Base-by-base conservation (phyloP, 495 filamentous ascomycete species). In the Lophium mytilinum region DNA sequence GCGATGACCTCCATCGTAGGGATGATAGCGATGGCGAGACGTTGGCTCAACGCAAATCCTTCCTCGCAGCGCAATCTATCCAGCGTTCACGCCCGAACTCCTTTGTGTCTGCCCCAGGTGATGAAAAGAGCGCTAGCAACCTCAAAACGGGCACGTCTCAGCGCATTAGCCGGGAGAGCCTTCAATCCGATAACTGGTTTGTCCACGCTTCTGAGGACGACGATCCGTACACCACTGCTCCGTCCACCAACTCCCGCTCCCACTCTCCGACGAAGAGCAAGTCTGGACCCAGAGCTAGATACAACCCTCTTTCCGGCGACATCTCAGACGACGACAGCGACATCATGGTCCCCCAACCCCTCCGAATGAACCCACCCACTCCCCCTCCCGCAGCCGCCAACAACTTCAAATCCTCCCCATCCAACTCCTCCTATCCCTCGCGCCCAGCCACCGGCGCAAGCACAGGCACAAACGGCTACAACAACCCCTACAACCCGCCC, bases 281-380 rank as follows among this genome's bases (percentile, higher is more conserved):
- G 43, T 15, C 8, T 30, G 39, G 18, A 12, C 45, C 34, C 18
- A 40, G 40, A 21, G 39, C 11, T 41, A 43, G 52, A 6, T 61
- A 58, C 46, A 64, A 56, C 40, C 21, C 50, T 9, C 49, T 33
- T 21, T 54, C 41, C 12, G 50, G 52, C 7, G 57, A 67, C 37
- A 19, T 58, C 9, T 63, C 57, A 0, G 64, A 64, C 41, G 61
- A 64, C 12, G 57, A 67, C n/a, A 63, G 3, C 37, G 11, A 55
- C 9, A 55, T 51, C 12, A 56, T 63, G 53, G 21, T 65, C 42
- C 65, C 62, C 36, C 66, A 68, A 37, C 66, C 66, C 12, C 52
- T 68, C 18, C 56, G 63, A 18, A 68, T 68, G 66, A 66, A 68
- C 56, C 66, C 66, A 17, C 66, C 66, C 5, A 66, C 65, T 0